Percentiles rank a stretch among this genome's conserved stretches.
phyloP scores from a whole-genome alignment of 1,284 basidiomycete genomes.

The Malassezia pachydermatis region DNA sequence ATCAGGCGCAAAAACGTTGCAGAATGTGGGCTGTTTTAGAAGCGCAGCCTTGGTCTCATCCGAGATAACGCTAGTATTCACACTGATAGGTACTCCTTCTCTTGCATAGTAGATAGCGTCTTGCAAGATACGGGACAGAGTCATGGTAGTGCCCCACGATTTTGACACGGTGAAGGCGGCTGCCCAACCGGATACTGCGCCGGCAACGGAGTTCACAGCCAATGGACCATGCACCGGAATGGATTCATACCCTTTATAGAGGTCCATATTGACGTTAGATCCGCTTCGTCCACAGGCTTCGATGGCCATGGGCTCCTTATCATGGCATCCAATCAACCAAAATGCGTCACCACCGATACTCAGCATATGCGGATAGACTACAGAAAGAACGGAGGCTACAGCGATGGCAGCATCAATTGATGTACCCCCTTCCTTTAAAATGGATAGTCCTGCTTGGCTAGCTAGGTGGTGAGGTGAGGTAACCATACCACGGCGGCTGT shows the following conservation, averaged over 20 bases:
- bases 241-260: neutral
- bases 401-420: neutral
- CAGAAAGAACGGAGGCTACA: neutral
- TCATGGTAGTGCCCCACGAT: neutral
- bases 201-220: slow-evolving; percentile 1
- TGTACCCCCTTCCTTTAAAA: neutral
- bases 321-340: neutral
- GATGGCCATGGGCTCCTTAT: neutral
- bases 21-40: neutral
- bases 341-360: slow-evolving; percentile 1
- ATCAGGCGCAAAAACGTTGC: neutral
- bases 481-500: neutral
- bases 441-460: neutral
- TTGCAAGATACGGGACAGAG: neutral
- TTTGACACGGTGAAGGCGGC: neutral
- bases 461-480: slow-evolving; percentile 1
- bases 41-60: neutral
- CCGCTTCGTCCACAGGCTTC: neutral
- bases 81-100: neutral
- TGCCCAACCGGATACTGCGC: slow-evolving; percentile 1
- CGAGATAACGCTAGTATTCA: neutral
- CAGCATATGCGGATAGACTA: slow-evolving; percentile 3
- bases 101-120: slow-evolving; percentile 1
- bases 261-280: neutral
- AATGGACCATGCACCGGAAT: neutral